Conservation (phyloP, 305 asterid species). For the Fraxinus greggii region DNA sequence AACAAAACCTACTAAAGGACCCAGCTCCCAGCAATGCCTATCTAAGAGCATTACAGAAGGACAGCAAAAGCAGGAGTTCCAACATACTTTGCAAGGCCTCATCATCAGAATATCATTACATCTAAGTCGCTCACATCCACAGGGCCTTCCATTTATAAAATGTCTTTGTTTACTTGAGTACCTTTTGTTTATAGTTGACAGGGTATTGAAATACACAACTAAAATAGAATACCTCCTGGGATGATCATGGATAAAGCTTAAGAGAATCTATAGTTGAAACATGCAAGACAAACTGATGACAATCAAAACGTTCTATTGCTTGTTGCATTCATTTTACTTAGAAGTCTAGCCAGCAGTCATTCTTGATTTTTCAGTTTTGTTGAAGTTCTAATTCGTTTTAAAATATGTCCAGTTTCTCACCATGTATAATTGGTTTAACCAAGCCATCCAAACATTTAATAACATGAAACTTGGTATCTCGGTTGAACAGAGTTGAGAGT, state of each 20-base stretch:
- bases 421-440: not conserved
- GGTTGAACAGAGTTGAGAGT: not conserved
- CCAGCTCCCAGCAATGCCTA: not conserved
- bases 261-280: not conserved
- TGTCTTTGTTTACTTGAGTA: not conserved
- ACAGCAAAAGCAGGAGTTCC: slow-evolving; percentile 14
- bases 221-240: not conserved
- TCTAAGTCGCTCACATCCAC: not conserved
- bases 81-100: not conserved
- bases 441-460: not conserved
- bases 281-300: not conserved
- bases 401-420: not conserved
- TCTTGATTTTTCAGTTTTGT: not conserved
- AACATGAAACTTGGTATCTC: not conserved
- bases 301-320: not conserved
- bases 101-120: slow-evolving; percentile 2
- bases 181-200: not conserved
- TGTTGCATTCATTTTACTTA: not conserved
- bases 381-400: not conserved
- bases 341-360: not conserved
- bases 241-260: not conserved
- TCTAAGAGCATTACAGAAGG: not conserved
- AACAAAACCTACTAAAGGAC: not conserved
- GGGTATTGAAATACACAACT: not conserved
- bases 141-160: not conserved